phyloP scores from a whole-genome alignment of 225 moss, liverwort and hornwort genomes.

The Thuidium tamariscinum region DNA sequence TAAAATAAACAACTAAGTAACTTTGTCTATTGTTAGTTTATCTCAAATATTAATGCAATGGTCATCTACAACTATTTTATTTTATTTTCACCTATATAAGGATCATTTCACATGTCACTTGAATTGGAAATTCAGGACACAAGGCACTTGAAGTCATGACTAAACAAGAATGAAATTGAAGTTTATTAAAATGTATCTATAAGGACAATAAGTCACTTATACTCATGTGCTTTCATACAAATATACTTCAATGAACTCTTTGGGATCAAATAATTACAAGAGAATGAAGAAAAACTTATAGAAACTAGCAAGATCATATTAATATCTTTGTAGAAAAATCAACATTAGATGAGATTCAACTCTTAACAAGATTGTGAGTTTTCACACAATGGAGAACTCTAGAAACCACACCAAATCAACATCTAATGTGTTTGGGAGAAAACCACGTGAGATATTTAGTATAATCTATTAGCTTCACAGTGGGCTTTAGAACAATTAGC shows the following conservation, averaged over 20 bases:
- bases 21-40: not conserved
- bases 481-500: no score
- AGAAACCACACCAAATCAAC: no score
- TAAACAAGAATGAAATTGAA: not conserved
- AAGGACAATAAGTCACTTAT: not conserved
- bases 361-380: no score
- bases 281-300: not conserved
- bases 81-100: not conserved
- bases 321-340: not conserved
- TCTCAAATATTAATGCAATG: not conserved
- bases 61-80: not conserved
- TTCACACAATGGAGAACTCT: no score
- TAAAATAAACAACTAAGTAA: not conserved
- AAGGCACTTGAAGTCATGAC: not conserved
- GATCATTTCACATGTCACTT: not conserved
- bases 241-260: not conserved
- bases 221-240: not conserved
- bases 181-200: no score
- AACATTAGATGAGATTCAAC: no score
- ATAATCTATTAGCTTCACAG: no score
- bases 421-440: no score
- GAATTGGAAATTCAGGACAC: rapidly evolving
- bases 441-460: no score
- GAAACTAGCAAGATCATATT: not conserved
- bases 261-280: not conserved